These are phyloP conservation scores for Aspergillus sclerotioniger DNA, from an alignment of 495 filamentous ascomycete genomes.

Conservation along the genomic window DNA sequence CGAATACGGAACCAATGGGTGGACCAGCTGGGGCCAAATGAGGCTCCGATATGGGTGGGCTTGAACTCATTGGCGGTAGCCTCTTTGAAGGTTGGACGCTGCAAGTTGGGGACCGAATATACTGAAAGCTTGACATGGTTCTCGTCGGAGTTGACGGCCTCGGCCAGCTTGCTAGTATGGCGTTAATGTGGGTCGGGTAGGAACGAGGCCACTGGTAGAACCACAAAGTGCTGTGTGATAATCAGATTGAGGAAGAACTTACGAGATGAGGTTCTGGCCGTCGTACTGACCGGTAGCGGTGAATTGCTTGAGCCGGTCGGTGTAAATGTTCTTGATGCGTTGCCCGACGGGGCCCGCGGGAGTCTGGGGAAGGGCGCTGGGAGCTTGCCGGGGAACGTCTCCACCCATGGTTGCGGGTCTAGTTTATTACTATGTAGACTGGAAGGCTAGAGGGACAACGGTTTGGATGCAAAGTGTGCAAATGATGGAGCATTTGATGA, in stretches of 20 bases:
- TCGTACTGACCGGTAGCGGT: conserved; percentile 78
- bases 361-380: conserved; percentile 54
- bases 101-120: conserved; percentile 76
- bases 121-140: conserved; percentile 82
- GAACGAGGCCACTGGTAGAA: neutral
- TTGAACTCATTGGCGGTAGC: conserved; percentile 78
- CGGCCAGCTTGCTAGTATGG: conserved; percentile 64
- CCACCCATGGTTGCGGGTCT: conserved; percentile 44
- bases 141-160: conserved; percentile 67
- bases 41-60: conserved; percentile 69
- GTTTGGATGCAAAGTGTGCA: neutral
- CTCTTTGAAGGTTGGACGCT: conserved; percentile 85
- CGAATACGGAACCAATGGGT: conserved; percentile 96
- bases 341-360: conserved; percentile 69
- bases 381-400: conserved; percentile 41
- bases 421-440: conserved; percentile 5
- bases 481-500: neutral
- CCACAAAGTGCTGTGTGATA: neutral
- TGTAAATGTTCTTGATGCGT: conserved; percentile 84
- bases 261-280: conserved; percentile 69
- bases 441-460: neutral
- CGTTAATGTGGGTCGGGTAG: conserved; percentile 7
- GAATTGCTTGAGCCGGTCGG: conserved; percentile 78
- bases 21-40: conserved; percentile 92
- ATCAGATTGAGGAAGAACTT: conserved; percentile 22